A percentile compares a stretch with the other conserved stretches of the same genome.
Conservation (phyloP, 179 eudicot genomes). For the Carnegiea gigantea region DNA sequence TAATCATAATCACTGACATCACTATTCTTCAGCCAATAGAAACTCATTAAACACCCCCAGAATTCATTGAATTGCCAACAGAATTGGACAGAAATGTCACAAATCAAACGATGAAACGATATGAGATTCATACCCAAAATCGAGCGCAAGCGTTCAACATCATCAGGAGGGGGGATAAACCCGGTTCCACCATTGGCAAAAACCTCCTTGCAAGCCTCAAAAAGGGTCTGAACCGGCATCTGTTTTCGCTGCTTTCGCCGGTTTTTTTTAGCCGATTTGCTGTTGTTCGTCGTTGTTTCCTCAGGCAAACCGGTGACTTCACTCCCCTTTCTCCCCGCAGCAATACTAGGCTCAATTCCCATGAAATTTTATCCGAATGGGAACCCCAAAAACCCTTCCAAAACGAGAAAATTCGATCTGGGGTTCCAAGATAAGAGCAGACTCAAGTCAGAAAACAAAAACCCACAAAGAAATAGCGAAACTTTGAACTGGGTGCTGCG, state of each 20-base stretch:
- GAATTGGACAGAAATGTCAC: neutral
- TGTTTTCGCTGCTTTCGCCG: slow-evolving; percentile 39
- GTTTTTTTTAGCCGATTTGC: slow-evolving; percentile 33
- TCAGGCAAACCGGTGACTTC: slow-evolving; percentile 23
- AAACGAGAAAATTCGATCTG: neutral
- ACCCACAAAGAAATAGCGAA: neutral
- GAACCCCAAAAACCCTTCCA: neutral
- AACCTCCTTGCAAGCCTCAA: slow-evolving; percentile 56
- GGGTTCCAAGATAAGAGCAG: neutral
- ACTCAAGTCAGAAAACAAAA: neutral
- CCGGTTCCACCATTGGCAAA: slow-evolving; percentile 64
- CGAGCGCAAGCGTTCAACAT: slow-evolving; percentile 50
- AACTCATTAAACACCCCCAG: neutral
- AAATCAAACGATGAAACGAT: neutral
- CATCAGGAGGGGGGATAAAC: slow-evolving; percentile 51
- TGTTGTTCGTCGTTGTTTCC: slow-evolving; percentile 31
- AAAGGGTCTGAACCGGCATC: slow-evolving; percentile 56
- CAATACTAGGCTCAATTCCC: slow-evolving; percentile 47
- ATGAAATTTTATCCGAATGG: slow-evolving; percentile 29
- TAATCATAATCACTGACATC: neutral
- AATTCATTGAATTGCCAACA: neutral
- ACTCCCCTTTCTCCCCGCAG: slow-evolving; percentile 25
- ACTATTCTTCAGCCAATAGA: slow-evolving; percentile 2
- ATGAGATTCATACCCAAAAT: slow-evolving; percentile 50
- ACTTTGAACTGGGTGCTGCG: neutral